These are phyloP conservation scores for Agaricus bisporus DNA, from an alignment of 768 basidiomycete species.

Conservation along the genomic window DNA sequence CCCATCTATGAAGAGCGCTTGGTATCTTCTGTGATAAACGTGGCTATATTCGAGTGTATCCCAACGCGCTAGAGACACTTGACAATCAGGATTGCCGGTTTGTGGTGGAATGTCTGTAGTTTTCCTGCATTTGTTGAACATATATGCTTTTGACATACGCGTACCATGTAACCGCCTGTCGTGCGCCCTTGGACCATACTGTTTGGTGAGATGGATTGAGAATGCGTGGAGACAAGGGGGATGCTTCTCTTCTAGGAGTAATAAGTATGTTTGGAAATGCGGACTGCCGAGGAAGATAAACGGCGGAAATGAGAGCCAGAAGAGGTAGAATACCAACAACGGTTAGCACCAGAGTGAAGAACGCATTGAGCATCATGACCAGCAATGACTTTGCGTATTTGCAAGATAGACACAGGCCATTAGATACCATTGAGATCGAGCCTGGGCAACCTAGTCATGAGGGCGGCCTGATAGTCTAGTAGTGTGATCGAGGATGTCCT, in stretches of 20 bases:
- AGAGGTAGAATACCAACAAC: constrained; percentile 19
- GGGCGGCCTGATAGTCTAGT: constrained; percentile 2
- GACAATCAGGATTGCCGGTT: neutral
- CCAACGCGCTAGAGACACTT: neutral
- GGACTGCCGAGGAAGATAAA: constrained; percentile 24
- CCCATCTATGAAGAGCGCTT: too few relatives aligned
- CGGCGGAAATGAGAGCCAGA: constrained; percentile 17
- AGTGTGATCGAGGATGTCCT: constrained; percentile 63
- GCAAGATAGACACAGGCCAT: too few relatives aligned
- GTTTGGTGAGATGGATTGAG: neutral
- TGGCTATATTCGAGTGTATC: neutral
- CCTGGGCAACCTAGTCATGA: neutral
- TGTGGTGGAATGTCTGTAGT: neutral
- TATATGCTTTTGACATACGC: neutral
- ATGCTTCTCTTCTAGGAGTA: neutral
- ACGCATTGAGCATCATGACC: constrained; percentile 26
- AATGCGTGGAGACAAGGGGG: neutral
- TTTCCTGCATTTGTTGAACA: constrained; percentile 7
- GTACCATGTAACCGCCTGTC: neutral
- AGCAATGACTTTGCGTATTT: constrained; percentile 14
- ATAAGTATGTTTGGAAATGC: constrained; percentile 11
- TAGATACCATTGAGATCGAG: too few relatives aligned
- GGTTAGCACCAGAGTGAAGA: constrained; percentile 16
- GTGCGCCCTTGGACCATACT: neutral
- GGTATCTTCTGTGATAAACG: constrained; percentile 20